Evolutionary conservation across 192 early-diverging fungal species (phyloP).

Genomic region (Backusella luteola): DNA sequence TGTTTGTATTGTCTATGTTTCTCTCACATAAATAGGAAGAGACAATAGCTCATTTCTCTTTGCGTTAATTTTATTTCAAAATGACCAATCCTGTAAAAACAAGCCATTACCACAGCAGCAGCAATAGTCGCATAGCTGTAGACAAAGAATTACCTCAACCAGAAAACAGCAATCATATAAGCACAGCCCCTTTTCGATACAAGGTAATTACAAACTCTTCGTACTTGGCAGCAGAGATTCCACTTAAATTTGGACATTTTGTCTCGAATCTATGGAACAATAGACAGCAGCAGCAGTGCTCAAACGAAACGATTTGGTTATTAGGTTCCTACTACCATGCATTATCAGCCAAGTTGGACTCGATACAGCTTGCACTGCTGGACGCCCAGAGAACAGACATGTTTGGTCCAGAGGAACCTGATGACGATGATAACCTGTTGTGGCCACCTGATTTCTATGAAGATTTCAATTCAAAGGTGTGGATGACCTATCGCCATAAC

Average conservation of each 20-base stretch:
- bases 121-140: background rate
- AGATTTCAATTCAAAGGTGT: slow-evolving; percentile 79
- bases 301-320: slow-evolving; percentile 21
- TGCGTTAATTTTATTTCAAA: background rate
- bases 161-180: slow-evolving; percentile 34
- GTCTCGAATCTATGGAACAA: slow-evolving; percentile 32
- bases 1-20: background rate
- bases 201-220: slow-evolving; percentile 38
- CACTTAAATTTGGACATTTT: slow-evolving; percentile 40
- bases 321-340: slow-evolving; percentile 39
- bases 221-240: slow-evolving; percentile 41
- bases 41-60: background rate
- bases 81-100: background rate
- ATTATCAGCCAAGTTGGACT: background rate
- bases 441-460: slow-evolving; percentile 57
- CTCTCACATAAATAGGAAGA: background rate
- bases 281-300: background rate
- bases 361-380: slow-evolving; percentile 23
- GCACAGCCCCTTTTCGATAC: slow-evolving; percentile 31
- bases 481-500: slow-evolving; percentile 91
- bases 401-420: background rate
- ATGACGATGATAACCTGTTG: slow-evolving; percentile 17
- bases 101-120: background rate
- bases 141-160: slow-evolving; percentile 28
- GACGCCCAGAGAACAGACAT: slow-evolving; percentile 31